phyloP scores from a whole-genome alignment of 2,329 filamentous ascomycete species.

The Colletotrichum orbiculare region DNA sequence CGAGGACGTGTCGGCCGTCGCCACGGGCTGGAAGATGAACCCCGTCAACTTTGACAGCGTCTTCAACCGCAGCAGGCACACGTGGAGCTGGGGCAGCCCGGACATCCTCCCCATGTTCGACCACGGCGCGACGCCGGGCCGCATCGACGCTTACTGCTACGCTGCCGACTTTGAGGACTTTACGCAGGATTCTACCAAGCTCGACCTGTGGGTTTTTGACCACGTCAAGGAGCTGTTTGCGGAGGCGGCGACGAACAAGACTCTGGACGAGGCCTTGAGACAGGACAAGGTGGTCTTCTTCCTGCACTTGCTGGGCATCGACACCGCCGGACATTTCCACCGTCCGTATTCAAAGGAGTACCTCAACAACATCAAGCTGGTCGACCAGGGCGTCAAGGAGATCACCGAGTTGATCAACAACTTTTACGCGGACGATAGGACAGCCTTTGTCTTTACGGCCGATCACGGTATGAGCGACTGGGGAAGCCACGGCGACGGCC shows the following conservation, averaged over 20 bases:
- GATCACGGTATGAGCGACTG: conserved; percentile 99
- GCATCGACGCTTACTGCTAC: conserved; percentile 90
- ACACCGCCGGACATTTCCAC: conserved; percentile 88
- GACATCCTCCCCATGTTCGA: conserved; percentile 99
- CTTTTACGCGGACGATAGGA: conserved; percentile 87
- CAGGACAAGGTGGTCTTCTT: conserved; percentile 95
- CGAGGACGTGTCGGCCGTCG: conserved; percentile 97
- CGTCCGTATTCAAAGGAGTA: conserved; percentile 97
- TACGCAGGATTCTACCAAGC: conserved; percentile 79
- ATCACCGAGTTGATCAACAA: conserved; percentile 83
- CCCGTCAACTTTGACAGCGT: conserved; percentile 99
- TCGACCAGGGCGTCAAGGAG: conserved; percentile 89
- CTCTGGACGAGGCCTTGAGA: conserved; percentile 76
- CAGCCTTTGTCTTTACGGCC: conserved; percentile 95
- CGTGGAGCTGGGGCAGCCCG: conserved; percentile 99
- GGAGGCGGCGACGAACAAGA: conserved; percentile 81
- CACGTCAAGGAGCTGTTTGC: conserved; percentile 88
- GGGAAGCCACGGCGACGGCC: conserved; percentile 98
- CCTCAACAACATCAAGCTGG: conserved; percentile 91
- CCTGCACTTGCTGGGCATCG: conserved; percentile 89
- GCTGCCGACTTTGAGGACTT: conserved; percentile 89
- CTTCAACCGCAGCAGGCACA: conserved; percentile 96
- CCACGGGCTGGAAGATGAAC: conserved; percentile 98
- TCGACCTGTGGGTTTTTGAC: conserved; percentile 97
- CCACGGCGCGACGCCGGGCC: conserved; percentile 86